phyloP scores from a whole-genome alignment of 176 grass and related monocot genomes.

The Carex cristatella region DNA sequence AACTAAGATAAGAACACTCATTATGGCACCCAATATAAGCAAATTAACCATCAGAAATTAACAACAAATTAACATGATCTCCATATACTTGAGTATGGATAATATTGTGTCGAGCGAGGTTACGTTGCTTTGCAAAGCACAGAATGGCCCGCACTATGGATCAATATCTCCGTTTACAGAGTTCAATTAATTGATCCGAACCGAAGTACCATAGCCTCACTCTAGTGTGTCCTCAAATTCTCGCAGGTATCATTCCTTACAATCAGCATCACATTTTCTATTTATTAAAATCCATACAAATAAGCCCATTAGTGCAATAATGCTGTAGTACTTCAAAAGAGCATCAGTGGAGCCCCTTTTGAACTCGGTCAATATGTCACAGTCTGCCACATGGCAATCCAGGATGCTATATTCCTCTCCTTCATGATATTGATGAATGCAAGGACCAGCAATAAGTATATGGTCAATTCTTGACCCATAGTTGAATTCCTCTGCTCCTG shows the following conservation, averaged over 20 bases:
- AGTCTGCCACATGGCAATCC: constrained; percentile 73
- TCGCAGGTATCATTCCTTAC: background rate
- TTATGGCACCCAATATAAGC: constrained; percentile 1
- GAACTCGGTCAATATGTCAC: constrained; percentile 86
- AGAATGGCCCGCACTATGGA: too few relatives aligned
- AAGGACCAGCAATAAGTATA: constrained; percentile 72
- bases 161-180: too few relatives aligned
- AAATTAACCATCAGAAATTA: background rate
- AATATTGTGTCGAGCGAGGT: too few relatives aligned
- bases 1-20: background rate
- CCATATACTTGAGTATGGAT: too few relatives aligned
- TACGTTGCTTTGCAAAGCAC: too few relatives aligned
- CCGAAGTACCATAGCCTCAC: too few relatives aligned
- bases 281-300: background rate
- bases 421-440: constrained; percentile 53
- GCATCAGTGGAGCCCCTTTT: constrained; percentile 61
- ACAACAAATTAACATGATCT: background rate
- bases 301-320: background rate
- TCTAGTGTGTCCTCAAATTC: background rate
- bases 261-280: background rate
- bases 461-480: constrained; percentile 94
- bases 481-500: constrained; percentile 95
- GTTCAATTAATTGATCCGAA: too few relatives aligned
- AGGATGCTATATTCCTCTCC: constrained; percentile 55
- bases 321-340: constrained; percentile 59